Conservation (phyloP, 148 eudicot species). For the Limonium bicolor region DNA sequence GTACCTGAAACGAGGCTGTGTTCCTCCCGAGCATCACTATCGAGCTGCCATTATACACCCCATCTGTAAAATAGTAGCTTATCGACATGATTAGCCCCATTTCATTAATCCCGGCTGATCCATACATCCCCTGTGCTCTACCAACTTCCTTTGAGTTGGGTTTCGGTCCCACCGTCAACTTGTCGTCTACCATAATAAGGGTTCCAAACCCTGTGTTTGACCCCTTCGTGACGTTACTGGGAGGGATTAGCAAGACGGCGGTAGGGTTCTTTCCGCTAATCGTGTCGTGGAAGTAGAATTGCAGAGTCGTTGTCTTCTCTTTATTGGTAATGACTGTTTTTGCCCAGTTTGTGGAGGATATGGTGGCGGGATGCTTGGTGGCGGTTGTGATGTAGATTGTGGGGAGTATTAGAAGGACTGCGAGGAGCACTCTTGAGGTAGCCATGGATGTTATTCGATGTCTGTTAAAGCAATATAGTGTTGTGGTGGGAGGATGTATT, state of each 20-base stretch:
- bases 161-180: conserved; percentile 10
- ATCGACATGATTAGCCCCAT: conserved; percentile 11
- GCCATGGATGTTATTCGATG: no score
- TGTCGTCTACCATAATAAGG: conserved; percentile 4
- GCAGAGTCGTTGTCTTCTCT: no score
- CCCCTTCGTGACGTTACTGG: not conserved
- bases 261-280: conserved; percentile 8
- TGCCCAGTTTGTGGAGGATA: no score
- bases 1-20: conserved; percentile 1
- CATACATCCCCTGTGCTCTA: conserved; percentile 11
- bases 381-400: no score
- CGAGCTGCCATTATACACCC: conserved; percentile 31
- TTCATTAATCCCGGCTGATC: conserved; percentile 2
- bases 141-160: conserved; percentile 8
- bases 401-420: no score
- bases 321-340: no score
- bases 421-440: no score
- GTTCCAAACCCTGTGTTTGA: conserved; percentile 5
- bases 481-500: no score
- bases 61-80: conserved; percentile 16
- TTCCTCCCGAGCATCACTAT: conserved; percentile 19
- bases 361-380: no score
- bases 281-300: conserved; percentile 13
- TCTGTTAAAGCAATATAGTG: no score
- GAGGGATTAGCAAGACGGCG: conserved; percentile 1